Conservation (phyloP, 805 yeast species). For the Kuraishia molischiana region DNA sequence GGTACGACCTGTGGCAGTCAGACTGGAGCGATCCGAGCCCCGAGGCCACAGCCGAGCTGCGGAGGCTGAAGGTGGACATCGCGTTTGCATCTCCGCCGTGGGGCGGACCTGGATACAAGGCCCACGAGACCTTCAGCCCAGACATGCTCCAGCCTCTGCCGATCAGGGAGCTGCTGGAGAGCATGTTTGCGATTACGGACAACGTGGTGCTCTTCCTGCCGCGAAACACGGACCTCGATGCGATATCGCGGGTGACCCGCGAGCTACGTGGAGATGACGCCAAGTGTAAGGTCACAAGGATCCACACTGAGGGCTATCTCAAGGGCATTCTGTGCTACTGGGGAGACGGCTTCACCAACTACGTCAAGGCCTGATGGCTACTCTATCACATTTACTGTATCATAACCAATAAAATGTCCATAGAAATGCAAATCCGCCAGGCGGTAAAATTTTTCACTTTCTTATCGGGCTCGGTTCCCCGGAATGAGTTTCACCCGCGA, state of each 20-base stretch:
- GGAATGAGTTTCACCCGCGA: too few relatives aligned
- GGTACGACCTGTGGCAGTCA: conserved; percentile 36
- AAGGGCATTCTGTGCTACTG: conserved; percentile 53
- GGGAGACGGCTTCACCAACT: conserved; percentile 37
- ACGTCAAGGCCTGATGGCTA: conserved; percentile 4
- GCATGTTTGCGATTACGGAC: conserved; percentile 27
- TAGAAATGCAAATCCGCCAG: too few relatives aligned
- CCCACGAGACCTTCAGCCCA: conserved; percentile 35
- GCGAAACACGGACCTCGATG: conserved; percentile 43
- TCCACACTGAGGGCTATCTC: conserved; percentile 27
- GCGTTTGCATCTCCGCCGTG: conserved; percentile 80
- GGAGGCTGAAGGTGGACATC: conserved; percentile 30
- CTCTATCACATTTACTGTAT: too few relatives aligned
- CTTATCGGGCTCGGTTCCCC: too few relatives aligned
- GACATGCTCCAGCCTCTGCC: conserved; percentile 36
- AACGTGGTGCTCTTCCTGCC: conserved; percentile 59
- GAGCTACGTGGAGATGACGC: conserved; percentile 33
- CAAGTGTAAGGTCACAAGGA: conserved; percentile 34
- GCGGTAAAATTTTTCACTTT: too few relatives aligned
- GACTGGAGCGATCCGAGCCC: conserved; percentile 28
- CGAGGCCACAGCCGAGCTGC: conserved; percentile 5
- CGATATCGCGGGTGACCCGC: conserved; percentile 36
- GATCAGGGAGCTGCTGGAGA: conserved; percentile 32
- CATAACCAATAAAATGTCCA: too few relatives aligned
- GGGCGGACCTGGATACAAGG: conserved; percentile 67